These are phyloP conservation scores for Claviceps arundinis DNA, from an alignment of 2,329 filamentous ascomycete species.

Conservation along the genomic window DNA sequence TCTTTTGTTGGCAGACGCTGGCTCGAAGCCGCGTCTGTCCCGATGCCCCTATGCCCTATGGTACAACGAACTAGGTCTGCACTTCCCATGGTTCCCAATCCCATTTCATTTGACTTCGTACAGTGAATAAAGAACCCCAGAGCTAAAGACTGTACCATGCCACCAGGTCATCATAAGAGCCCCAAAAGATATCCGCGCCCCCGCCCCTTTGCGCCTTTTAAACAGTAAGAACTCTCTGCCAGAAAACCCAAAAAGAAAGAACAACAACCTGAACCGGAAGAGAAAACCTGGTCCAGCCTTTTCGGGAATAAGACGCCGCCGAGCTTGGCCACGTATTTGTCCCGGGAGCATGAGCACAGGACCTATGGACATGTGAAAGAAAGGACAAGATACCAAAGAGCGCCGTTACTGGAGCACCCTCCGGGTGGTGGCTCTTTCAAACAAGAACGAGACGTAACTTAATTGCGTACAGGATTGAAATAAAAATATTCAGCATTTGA, in stretches of 20 bases:
- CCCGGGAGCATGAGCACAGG: neutral
- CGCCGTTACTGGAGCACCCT: conserved; percentile 1
- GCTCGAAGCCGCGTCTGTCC: neutral
- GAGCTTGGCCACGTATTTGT: neutral
- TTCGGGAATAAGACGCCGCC: neutral
- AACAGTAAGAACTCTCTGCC: conserved; percentile 1
- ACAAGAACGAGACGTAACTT: conserved; percentile 5
- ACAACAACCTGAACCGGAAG: neutral
- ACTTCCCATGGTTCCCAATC: neutral
- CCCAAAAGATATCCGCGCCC: neutral
- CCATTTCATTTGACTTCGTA: conserved; percentile 3
- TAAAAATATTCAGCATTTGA: conserved; percentile 4
- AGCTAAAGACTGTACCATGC: neutral
- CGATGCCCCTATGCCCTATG: neutral
- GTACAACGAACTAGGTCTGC: conserved; percentile 1
- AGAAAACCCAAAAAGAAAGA: neutral
- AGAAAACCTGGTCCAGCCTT: neutral
- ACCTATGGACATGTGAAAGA: neutral
- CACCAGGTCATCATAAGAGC: neutral
- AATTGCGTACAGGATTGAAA: conserved; percentile 5
- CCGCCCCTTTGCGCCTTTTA: conserved; percentile 1
- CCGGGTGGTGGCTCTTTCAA: conserved; percentile 1
- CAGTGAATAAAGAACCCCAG: neutral
- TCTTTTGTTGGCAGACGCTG: neutral
- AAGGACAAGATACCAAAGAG: neutral